A percentile compares a stretch with the other conserved stretches of the same genome.
Evolutionary conservation across 108 stramenopile genomes (phyloP).

Genomic region (Aurantiochytrium sp.): DNA sequence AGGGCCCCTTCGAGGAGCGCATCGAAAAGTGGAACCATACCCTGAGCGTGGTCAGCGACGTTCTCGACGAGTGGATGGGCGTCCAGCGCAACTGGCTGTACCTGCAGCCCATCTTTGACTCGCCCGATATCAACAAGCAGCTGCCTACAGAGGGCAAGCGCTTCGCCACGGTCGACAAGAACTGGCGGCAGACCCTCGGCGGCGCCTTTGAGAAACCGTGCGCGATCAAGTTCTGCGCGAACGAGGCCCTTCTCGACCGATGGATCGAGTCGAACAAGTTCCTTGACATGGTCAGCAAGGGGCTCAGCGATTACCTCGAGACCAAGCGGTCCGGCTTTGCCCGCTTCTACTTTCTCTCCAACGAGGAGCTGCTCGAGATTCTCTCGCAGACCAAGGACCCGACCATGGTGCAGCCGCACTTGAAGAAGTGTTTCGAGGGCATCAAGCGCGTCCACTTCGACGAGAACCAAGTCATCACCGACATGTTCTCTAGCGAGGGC

Average conservation of each 20-base stretch:
- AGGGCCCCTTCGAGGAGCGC: slow-evolving; percentile 60
- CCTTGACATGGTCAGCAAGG: slow-evolving; percentile 65
- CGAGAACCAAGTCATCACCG: slow-evolving; percentile 48
- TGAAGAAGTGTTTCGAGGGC: slow-evolving; percentile 69
- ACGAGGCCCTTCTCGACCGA: slow-evolving; percentile 57
- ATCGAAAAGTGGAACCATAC: slow-evolving; percentile 51
- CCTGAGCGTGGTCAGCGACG: slow-evolving; percentile 42
- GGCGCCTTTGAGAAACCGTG: slow-evolving; percentile 36
- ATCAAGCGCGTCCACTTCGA: slow-evolving; percentile 43
- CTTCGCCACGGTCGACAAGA: slow-evolving; percentile 67
- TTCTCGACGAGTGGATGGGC: slow-evolving; percentile 54
- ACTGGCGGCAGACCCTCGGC: slow-evolving; percentile 59
- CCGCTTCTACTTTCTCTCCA: slow-evolving; percentile 65
- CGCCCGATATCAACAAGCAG: slow-evolving; percentile 68
- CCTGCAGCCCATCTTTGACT: slow-evolving; percentile 69
- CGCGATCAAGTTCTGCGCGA: slow-evolving; percentile 60
- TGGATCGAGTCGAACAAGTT: slow-evolving; percentile 52
- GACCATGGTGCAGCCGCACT: slow-evolving; percentile 59
- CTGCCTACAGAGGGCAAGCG: slow-evolving; percentile 61
- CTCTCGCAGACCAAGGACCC: slow-evolving; percentile 63
- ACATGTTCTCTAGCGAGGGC: slow-evolving; percentile 58
- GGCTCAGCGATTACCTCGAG: slow-evolving; percentile 64
- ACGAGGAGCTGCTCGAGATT: slow-evolving; percentile 68
- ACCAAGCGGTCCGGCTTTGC: slow-evolving; percentile 64
- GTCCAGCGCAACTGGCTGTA: slow-evolving; percentile 70